A percentile compares a stretch with the other conserved stretches of the same genome.
phyloP scores from a whole-genome alignment of 768 basidiomycete species.

The Cystofilobasidium macerans region DNA sequence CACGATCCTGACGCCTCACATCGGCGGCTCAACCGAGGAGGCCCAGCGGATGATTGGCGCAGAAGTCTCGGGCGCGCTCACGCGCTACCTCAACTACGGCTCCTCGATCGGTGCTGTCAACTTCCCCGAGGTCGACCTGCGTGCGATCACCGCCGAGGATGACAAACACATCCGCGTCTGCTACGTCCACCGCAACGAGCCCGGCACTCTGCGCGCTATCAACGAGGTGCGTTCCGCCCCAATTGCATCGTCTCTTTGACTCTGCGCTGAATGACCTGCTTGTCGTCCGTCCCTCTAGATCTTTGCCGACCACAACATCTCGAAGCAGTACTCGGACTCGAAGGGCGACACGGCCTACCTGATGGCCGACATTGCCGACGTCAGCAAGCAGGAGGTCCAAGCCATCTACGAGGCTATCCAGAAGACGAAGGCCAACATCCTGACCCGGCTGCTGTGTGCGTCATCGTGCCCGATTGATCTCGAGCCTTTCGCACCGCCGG shows the following conservation, averaged over 20 bases:
- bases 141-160: slow-evolving; percentile 68
- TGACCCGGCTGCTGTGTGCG: slow-evolving; percentile 64
- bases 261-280: not conserved
- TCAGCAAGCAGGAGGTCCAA: slow-evolving; percentile 67
- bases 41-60: slow-evolving; percentile 95
- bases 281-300: slow-evolving; percentile 30
- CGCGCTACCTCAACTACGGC: slow-evolving; percentile 84
- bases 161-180: slow-evolving; percentile 80
- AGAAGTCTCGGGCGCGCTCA: slow-evolving; percentile 75
- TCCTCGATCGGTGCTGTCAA: slow-evolving; percentile 88
- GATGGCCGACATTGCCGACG: slow-evolving; percentile 91
- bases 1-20: slow-evolving; percentile 94
- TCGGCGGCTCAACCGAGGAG: slow-evolving; percentile 97
- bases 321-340: slow-evolving; percentile 93
- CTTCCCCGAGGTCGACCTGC: slow-evolving; percentile 96
- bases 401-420: slow-evolving; percentile 66
- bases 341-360: slow-evolving; percentile 51
- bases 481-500: too few relatives aligned
- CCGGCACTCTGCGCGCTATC: slow-evolving; percentile 81
- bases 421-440: slow-evolving; percentile 70
- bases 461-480: too few relatives aligned
- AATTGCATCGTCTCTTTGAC: not conserved
- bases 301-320: slow-evolving; percentile 89
- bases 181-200: slow-evolving; percentile 79
- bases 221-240: slow-evolving; percentile 68